Conservation (phyloP, 73 alveolate genomes). For the Paramecium sexaurelia region DNA sequence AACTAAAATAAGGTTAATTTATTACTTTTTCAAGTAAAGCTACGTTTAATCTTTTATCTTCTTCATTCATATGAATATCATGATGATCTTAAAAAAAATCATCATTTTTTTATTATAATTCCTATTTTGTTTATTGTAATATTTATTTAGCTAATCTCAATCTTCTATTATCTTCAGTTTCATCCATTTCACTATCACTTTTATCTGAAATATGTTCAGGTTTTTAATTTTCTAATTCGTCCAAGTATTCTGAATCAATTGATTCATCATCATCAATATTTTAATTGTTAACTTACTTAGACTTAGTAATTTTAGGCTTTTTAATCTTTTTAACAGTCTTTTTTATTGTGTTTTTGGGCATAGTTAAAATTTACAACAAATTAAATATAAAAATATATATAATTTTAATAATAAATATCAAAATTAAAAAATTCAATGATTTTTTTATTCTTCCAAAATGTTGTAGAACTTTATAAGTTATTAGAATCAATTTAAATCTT, state of each 20-base stretch:
- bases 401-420: not conserved
- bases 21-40: slow-evolving; percentile 52
- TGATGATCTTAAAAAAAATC: slow-evolving; percentile 3
- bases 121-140: slow-evolving; percentile 58
- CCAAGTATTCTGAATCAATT: slow-evolving; percentile 14
- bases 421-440: not conserved
- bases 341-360: not conserved
- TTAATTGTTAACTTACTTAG: not conserved
- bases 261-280: not conserved
- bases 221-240: slow-evolving; percentile 17
- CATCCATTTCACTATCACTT: slow-evolving; percentile 51
- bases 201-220: slow-evolving; percentile 12
- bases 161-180: slow-evolving; percentile 65
- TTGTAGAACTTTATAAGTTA: not conserved
- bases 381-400: not conserved
- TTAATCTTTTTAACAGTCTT: not conserved
- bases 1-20: not conserved
- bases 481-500: not conserved
- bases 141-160: slow-evolving; percentile 65
- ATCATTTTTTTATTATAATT: slow-evolving; percentile 12
- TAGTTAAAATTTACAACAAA: slow-evolving; percentile 7
- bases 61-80: slow-evolving; percentile 49
- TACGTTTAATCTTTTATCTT: slow-evolving; percentile 30
- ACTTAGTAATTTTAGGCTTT: not conserved
- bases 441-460: not conserved